Conservation (phyloP, 1,139 yeast genomes). For the Hemisphaericaspora xylanilytica region DNA sequence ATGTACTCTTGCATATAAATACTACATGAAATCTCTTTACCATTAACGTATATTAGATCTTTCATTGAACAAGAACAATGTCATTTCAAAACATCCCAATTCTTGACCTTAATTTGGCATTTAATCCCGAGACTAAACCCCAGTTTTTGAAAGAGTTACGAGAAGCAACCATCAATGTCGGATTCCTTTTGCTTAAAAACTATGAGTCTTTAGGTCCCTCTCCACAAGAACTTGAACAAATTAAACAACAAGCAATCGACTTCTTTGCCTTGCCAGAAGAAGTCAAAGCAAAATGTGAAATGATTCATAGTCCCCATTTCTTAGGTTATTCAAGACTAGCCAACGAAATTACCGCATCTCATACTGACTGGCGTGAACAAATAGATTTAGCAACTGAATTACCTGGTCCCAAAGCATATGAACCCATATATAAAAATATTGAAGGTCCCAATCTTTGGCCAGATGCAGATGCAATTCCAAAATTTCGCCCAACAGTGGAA, state of each 20-base stretch:
- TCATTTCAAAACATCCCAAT: conserved; percentile 34
- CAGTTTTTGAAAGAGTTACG: conserved; percentile 46
- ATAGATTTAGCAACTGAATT: conserved; percentile 65
- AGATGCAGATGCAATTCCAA: conserved; percentile 44
- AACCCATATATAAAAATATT: conserved; percentile 54
- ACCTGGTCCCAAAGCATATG: conserved; percentile 44
- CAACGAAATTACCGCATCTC: conserved; percentile 61
- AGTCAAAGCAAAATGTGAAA: conserved; percentile 52
- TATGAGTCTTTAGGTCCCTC: conserved; percentile 37
- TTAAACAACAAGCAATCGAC: conserved; percentile 43
- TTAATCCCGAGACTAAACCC: conserved; percentile 38
- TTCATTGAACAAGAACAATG: no score
- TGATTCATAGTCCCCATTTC: conserved; percentile 64
- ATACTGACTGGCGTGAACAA: conserved; percentile 66
- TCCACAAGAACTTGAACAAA: conserved; percentile 33
- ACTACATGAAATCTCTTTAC: no score
- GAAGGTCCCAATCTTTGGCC: conserved; percentile 72
- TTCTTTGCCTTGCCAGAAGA: conserved; percentile 54
- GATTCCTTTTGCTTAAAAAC: conserved; percentile 55
- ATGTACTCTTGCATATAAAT: neutral
- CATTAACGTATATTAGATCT: no score
- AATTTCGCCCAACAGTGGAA: conserved; percentile 45
- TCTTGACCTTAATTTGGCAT: conserved; percentile 32
- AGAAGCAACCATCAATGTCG: conserved; percentile 58
- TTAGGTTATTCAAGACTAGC: conserved; percentile 66